phyloP scores from a whole-genome alignment of 139 green algal species.

The Chlorella ohadii region DNA sequence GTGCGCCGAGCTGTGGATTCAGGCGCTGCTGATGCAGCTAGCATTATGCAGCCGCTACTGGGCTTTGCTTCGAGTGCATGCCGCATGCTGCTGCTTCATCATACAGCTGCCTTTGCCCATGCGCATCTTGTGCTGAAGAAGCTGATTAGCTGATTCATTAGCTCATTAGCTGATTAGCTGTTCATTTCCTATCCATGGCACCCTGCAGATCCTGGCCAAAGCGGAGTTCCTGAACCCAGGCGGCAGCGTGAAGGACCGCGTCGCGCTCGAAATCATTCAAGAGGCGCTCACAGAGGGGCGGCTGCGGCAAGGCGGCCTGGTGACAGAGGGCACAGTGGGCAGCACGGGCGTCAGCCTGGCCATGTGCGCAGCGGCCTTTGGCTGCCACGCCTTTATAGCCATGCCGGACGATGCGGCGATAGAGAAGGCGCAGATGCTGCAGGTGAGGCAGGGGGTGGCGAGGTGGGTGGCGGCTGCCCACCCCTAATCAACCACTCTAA shows the following conservation, averaged over 20 bases:
- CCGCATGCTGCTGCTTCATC: too few relatives aligned
- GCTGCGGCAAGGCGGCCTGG: constrained; percentile 74
- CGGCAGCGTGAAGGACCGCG: constrained; percentile 91
- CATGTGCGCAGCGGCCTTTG: constrained; percentile 72
- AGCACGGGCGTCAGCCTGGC: constrained; percentile 91
- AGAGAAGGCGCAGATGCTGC: constrained; percentile 82
- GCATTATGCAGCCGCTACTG: too few relatives aligned
- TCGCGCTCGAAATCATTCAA: constrained; percentile 86
- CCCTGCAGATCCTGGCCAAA: constrained; percentile 84
- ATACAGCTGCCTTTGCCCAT: too few relatives aligned
- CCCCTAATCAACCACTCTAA: too few relatives aligned
- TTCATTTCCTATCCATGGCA: background rate
- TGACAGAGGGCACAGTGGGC: constrained; percentile 83
- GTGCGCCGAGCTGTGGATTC: constrained; percentile 33
- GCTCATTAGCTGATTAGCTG: too few relatives aligned
- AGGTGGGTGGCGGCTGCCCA: background rate
- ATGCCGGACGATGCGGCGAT: constrained; percentile 94
- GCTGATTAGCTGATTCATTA: too few relatives aligned
- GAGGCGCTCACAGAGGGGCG: constrained; percentile 72
- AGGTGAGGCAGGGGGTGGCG: background rate
- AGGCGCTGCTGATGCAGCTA: too few relatives aligned
- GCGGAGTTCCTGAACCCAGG: constrained; percentile 96
- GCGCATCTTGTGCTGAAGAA: too few relatives aligned
- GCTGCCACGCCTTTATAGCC: constrained; percentile 81
- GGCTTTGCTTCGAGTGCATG: too few relatives aligned